phyloP scores from a whole-genome alignment of 129 eudicot species.

The Arctium minus region DNA sequence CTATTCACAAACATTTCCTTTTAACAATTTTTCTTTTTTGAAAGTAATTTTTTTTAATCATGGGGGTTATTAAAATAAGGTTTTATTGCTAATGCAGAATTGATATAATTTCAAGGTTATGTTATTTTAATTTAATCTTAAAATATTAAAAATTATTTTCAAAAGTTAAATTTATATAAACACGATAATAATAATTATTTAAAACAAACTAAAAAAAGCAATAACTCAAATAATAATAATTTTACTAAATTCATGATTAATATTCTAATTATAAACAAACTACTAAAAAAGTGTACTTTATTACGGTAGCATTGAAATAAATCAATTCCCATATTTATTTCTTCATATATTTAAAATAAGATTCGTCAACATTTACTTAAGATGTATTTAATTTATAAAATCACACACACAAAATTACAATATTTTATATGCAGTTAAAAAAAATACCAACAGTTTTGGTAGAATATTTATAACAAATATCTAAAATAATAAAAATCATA shows the following conservation, averaged over 20 bases:
- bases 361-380: not conserved
- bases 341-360: not conserved
- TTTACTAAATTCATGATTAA: not conserved
- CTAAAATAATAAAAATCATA: not conserved
- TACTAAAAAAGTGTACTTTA: not conserved
- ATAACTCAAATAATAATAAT: not conserved
- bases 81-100: not conserved
- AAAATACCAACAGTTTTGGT: not conserved
- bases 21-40: too few species aligned
- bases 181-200: too few species aligned
- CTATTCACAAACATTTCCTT: too few species aligned
- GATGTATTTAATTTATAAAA: not conserved
- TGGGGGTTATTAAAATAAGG: not conserved
- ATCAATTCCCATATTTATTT: not conserved
- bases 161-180: not conserved
- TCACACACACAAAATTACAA: not conserved
- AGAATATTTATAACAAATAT: not conserved
- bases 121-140: not conserved
- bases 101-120: not conserved
- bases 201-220: not conserved
- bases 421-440: not conserved
- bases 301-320: not conserved
- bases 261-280: not conserved
- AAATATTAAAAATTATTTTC: not conserved
- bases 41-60: not conserved